Evolutionary conservation across 495 filamentous ascomycete species (phyloP), one percentile per base, ranked within the genome.

Genomic region (Astrothelium macrocarpum): DNA sequence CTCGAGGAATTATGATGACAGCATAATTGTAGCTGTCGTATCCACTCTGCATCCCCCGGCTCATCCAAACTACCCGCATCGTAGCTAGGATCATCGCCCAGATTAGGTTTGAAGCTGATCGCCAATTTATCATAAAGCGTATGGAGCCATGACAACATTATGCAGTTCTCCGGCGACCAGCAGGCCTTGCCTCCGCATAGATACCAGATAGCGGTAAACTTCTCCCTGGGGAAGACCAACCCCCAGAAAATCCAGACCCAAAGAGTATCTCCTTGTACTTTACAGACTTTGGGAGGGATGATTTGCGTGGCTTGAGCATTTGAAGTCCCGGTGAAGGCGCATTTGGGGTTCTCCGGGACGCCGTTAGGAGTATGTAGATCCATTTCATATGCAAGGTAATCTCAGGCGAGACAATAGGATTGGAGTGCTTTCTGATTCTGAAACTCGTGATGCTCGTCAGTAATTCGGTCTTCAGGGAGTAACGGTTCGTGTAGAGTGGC

Each of bases 231-330:
- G 45, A 49, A 49, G 45, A 49, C 45, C 20, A 23, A 49, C 11
- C 45, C 45, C n/a, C 45, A 49, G n/a, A 49, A 49, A 20, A 49
- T 49, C 45, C 45, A 49, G 45, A 49, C 45, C 45, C 45, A 49
- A 49, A 49, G 45, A 49, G 45, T 49, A 18, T 49, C 45, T 49
- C 45, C 45, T 18, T 49, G 14, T 20, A 49, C 45, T 49, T 49
- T 49, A 49, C 45, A 49, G 45, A 49, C 45, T 20, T 49, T 49
- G 20, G 45, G 11, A 16, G 45, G 45, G n/a, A 49, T 49, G 1
- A 49, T 49, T 16, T 49, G 45, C 45, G 45, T 18, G 45, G 45
- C 45, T 20, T 49, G 14, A 49, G 45, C 45, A 18, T 20, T 18
- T 5, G 45, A 23, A 18, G 5, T 18, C 20, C 45, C 45, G 5